Evolutionary conservation across 2,329 filamentous ascomycete species (phyloP), one percentile per base, ranked within the genome.

Genomic region (Chaetomium olivaceum): DNA sequence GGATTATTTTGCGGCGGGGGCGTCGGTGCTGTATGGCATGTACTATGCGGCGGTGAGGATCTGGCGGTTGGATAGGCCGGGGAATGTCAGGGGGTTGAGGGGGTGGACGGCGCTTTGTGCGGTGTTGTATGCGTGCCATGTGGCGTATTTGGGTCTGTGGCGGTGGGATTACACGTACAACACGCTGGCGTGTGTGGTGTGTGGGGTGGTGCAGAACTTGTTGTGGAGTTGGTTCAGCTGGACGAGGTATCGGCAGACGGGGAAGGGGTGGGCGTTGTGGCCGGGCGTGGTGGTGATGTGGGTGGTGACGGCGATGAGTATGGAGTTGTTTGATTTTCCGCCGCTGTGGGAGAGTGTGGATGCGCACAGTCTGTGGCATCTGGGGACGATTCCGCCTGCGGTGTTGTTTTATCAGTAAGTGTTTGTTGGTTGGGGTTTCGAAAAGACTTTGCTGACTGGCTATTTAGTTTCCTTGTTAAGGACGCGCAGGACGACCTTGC

Each of bases 111-210:
- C 83, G 14, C 70, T 91, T 8, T 99, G 95, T 76, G 76, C 86
- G 29, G 69, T 79, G 16, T 79, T 96, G 61, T 99, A 96, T 77
- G 74, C 83, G 29, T 80, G 85, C 62, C 95, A 99, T 76, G 87
- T 97, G 57, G 85, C 82, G 55, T 99, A 97, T 77, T 83, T 99
- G 62, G 92, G 90, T 74, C 87, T 92, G 71, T 91, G 93, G 82
- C 82, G 84, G 21, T 99, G 95, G 91, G 91, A 98, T 77, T 99
- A 99, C 77, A 91, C 90, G 5, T 99, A 99, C 80, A 99, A 99
- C 76, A 98, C 99, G 93, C 88, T 90, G 1, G 95, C 93, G 60
- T 99, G 98, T 74, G 91, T 99, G 23, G 87, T 85, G 3, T 86
- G 91, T 12, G 95, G 95, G 3, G 81, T 93, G 50, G 77, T 93